A percentile compares a stretch with the other conserved stretches of the same genome.
Conservation (phyloP, 192 early-diverging fungal species). For the Paraglomus occultum region DNA sequence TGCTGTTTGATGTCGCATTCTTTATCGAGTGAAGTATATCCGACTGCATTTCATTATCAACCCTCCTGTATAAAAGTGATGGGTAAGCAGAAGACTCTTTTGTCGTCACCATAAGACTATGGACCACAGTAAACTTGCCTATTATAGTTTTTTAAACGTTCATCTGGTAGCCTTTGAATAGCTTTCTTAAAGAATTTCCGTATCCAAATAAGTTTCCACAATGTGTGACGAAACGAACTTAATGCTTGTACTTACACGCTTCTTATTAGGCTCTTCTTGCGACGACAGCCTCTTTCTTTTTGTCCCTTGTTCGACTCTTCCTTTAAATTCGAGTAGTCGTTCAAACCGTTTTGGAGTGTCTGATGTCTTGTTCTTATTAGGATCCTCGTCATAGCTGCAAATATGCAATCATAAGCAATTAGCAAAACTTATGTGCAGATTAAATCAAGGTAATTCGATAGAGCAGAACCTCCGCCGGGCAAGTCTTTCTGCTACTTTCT, state of each 20-base stretch:
- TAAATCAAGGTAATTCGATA: background rate
- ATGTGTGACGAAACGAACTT: too few relatives aligned
- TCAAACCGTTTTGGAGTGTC: background rate
- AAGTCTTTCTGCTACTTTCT: background rate
- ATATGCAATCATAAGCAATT: background rate
- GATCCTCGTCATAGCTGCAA: background rate
- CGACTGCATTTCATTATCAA: slow-evolving; percentile 7
- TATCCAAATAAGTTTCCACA: too few relatives aligned
- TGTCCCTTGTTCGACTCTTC: background rate
- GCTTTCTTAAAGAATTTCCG: too few relatives aligned
- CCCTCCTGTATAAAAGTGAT: background rate
- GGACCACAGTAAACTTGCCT: too few relatives aligned
- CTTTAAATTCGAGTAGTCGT: background rate
- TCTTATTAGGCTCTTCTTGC: too few relatives aligned
- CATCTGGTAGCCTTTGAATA: too few relatives aligned
- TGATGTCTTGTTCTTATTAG: background rate
- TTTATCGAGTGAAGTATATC: slow-evolving; percentile 23
- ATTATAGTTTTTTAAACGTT: too few relatives aligned
- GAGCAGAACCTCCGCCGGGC: background rate
- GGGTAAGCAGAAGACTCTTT: too few relatives aligned
- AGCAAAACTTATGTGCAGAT: background rate
- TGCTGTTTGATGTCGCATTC: slow-evolving; percentile 5
- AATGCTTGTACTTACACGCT: too few relatives aligned
- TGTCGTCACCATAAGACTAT: too few relatives aligned
- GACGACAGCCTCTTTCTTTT: background rate